phyloP scores from a whole-genome alignment of 1,284 basidiomycete genomes.

The Pulchroboletus neoregius region DNA sequence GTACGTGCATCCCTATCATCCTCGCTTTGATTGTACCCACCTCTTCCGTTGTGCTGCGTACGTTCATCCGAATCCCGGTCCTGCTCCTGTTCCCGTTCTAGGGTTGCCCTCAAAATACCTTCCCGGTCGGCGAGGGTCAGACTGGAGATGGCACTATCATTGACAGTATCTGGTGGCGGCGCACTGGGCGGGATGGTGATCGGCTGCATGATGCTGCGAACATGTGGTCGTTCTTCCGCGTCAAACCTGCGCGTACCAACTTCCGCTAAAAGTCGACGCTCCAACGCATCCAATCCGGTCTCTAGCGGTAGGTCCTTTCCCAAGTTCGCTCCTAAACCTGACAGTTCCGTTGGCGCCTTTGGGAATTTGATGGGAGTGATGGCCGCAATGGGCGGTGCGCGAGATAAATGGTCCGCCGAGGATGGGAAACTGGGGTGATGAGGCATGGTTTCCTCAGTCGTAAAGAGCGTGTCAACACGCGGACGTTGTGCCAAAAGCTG shows the following conservation, averaged over 20 bases:
- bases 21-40: conserved; percentile 32
- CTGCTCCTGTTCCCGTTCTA: conserved; percentile 34
- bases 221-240: conserved; percentile 40
- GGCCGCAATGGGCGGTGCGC: conserved; percentile 47
- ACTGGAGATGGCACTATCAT: conserved; percentile 73
- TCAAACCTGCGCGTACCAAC: conserved; percentile 61
- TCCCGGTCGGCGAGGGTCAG: conserved; percentile 56
- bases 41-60: conserved; percentile 46
- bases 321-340: conserved; percentile 20
- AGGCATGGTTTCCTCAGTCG: conserved; percentile 7
- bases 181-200: conserved; percentile 42
- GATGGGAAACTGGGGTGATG: conserved; percentile 12
- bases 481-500: conserved; percentile 21
- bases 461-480: conserved; percentile 28
- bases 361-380: conserved; percentile 39
- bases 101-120: conserved; percentile 17
- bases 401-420: conserved; percentile 11
- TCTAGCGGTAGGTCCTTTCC: conserved; percentile 23
- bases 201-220: conserved; percentile 42
- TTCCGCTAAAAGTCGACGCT: conserved; percentile 55
- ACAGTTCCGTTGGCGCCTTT: conserved; percentile 25
- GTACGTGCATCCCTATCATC: conserved; percentile 32
- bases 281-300: conserved; percentile 61
- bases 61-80: conserved; percentile 46
- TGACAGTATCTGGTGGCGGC: conserved; percentile 42